These are phyloP conservation scores for Geranomyces michiganensis DNA, from an alignment of 192 early-diverging fungal genomes.

Conservation along the genomic window DNA sequence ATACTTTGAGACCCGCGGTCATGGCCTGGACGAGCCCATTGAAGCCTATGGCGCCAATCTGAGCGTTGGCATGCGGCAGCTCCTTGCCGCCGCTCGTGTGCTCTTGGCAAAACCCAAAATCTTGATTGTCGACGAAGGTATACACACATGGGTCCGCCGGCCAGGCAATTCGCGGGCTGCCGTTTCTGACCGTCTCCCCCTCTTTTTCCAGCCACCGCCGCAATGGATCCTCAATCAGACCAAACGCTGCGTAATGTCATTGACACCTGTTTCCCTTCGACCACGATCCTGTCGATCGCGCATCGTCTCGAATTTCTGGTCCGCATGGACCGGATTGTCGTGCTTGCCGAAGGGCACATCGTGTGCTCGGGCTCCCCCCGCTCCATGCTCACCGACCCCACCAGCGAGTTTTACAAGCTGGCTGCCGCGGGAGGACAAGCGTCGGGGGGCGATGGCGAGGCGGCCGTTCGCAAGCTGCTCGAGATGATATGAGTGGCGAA, in stretches of 20 bases:
- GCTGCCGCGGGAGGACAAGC: background rate
- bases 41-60: constrained; percentile 64
- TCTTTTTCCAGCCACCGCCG: constrained; percentile 38
- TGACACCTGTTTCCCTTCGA: constrained; percentile 42
- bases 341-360: constrained; percentile 50
- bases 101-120: constrained; percentile 47
- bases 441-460: no score
- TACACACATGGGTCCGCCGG: no score
- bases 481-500: no score
- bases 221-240: constrained; percentile 72
- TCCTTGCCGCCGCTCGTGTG: constrained; percentile 63
- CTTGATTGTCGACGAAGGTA: constrained; percentile 44
- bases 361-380: constrained; percentile 57
- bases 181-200: background rate
- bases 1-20: constrained; percentile 20
- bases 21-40: constrained; percentile 71
- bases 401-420: background rate
- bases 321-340: constrained; percentile 54
- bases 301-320: constrained; percentile 57
- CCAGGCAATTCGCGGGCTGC: no score
- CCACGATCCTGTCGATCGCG: constrained; percentile 75
- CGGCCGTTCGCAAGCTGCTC: no score
- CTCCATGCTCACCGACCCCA: constrained; percentile 43
- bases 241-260: constrained; percentile 63
- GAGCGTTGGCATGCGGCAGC: constrained; percentile 66